Conservation (phyloP, 2,329 filamentous ascomycete genomes). For the Lizonia empirigonia region DNA sequence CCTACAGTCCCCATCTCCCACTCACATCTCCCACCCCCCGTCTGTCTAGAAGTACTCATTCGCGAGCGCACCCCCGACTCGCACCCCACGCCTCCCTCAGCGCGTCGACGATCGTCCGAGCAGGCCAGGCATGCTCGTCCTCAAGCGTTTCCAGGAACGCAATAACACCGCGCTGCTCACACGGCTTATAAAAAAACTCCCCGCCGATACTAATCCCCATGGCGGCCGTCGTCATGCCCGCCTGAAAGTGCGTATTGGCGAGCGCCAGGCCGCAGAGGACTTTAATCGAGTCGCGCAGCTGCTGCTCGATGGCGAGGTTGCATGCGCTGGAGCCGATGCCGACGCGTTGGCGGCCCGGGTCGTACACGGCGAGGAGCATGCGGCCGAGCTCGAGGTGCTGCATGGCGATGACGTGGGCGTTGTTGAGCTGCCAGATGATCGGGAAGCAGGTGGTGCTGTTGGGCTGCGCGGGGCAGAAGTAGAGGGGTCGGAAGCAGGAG, state of each 20-base stretch:
- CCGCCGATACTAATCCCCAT: background rate
- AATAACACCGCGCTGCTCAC: background rate
- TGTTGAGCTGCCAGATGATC: background rate
- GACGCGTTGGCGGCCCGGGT: background rate
- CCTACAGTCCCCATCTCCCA: too few relatives aligned
- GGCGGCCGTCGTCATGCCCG: background rate
- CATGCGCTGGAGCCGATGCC: background rate
- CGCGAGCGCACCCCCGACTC: too few relatives aligned
- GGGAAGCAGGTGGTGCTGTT: background rate
- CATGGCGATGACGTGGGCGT: background rate
- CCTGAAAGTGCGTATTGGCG: background rate
- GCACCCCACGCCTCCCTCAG: background rate
- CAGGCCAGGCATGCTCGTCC: background rate
- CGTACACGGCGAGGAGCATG: slow-evolving; percentile 1
- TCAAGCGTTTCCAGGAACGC: background rate
- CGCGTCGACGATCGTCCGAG: background rate
- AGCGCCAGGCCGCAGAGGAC: background rate
- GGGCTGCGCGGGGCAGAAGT: background rate
- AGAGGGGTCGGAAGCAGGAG: background rate
- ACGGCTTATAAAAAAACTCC: background rate
- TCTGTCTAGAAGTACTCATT: too few relatives aligned
- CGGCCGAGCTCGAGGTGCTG: slow-evolving; percentile 1
- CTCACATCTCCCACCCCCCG: too few relatives aligned
- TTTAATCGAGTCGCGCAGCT: background rate
- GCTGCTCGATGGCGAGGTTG: background rate